Base-by-base conservation (phyloP, 768 basidiomycete species). In the Pleurotus tuoliensis region DNA sequence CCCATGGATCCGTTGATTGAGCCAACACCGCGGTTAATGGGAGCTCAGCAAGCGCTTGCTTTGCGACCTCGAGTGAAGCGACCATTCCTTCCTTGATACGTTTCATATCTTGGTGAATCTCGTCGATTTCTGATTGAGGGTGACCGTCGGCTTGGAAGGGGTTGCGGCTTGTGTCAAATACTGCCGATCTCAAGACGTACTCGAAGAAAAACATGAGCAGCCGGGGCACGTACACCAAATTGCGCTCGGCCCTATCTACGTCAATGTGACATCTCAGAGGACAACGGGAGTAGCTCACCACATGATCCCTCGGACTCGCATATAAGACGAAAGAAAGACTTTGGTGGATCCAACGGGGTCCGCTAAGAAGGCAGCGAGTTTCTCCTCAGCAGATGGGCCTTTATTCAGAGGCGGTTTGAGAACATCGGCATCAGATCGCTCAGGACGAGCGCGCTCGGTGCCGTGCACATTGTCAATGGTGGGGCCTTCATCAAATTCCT, bases 291-390 rank as follows among this genome's bases (percentile, higher is more conserved):
- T 49, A 7, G 64, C 76, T n/a, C 58, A 88, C 89, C 86, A 90
- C 55, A 84, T 77, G 47, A 88, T 75, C 22, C 90, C 90, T 56
- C 82, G 81, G 54, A 83, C 79, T 37, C 82, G 76, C 71, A 84
- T 86, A 61, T 82, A 80, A 4, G 87, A 87, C 0, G 88, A 87
- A 58, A 92, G 72, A 68, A 90, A 92, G 16, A 89, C 75, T 55
- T 75, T 82, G 53, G 86, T 69, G 27, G 74, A 68, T 7, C 66
- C 67, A 60, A 83, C 87, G 0, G 90, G 87, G 55, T 88, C 76
- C 39, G 77, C 69, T 57, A 92, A 69, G 67, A 92, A 92, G 3
- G 67, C 59, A 0, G 73, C 63, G 52, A 84, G 69, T 24, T 73
- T 72, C 18, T 78, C 75, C 25, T 80, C 80, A 48, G 52, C 6